Evolutionary conservation across 2,329 filamentous ascomycete species (phyloP).

Genomic region (Fusarium sp.): DNA sequence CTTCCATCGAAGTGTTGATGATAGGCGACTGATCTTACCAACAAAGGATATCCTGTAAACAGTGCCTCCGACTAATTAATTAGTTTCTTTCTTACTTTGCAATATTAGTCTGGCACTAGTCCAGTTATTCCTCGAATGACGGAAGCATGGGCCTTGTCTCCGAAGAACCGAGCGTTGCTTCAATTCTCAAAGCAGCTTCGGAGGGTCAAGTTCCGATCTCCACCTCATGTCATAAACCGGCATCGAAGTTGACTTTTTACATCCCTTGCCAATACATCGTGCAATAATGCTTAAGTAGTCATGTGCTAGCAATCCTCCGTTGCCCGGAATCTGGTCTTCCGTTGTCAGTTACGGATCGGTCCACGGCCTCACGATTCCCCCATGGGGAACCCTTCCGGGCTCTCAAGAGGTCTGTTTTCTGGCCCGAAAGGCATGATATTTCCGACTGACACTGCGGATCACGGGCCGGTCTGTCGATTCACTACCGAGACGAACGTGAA

Average conservation of each 20-base stretch:
- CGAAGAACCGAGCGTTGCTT: slow-evolving; percentile 2
- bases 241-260: not conserved
- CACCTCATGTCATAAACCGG: slow-evolving; percentile 14
- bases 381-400: slow-evolving; percentile 13
- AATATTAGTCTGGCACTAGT: not conserved
- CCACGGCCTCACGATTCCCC: not conserved
- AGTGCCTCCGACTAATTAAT: too few species aligned
- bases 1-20: too few species aligned
- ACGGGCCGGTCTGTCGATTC: slow-evolving; percentile 12
- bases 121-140: slow-evolving; percentile 12
- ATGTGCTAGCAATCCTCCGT: slow-evolving; percentile 9
- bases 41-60: too few species aligned
- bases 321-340: slow-evolving; percentile 20
- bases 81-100: too few species aligned
- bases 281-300: not conserved
- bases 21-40: too few species aligned
- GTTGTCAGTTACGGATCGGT: slow-evolving; percentile 22
- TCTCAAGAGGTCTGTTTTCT: not conserved
- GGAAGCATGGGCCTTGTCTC: slow-evolving; percentile 30
- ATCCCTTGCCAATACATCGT: not conserved
- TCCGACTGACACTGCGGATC: not conserved
- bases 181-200: slow-evolving; percentile 24
- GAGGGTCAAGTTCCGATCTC: slow-evolving; percentile 29
- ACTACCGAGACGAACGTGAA: not conserved
- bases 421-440: not conserved